Evolutionary conservation across 805 yeast species (phyloP), one percentile per base, ranked within the genome.

Genomic region (Metschnikowia gruessii): DNA sequence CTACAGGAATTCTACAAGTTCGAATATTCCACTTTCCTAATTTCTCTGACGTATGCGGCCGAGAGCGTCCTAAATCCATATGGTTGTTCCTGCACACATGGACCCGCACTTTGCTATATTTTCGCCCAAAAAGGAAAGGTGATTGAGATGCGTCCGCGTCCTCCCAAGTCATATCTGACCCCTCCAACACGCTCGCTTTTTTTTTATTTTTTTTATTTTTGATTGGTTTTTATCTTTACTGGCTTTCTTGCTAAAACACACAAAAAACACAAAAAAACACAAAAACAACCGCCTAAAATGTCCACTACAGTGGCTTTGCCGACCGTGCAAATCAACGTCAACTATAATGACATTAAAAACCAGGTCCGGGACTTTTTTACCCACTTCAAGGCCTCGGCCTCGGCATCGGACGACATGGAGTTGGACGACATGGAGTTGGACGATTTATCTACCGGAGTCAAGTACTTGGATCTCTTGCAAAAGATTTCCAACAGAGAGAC

Each of bases 401-500:
- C 15, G 11, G 24, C 24, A 5, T 21, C 24, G 24, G 46, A 43
- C 13, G 53, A 40, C 24, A 41, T 45, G 48, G 56, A 50, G 17
- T 32, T 40, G 26, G 46, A 43, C 12, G 53, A 40, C 22, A 41
- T 45, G 48, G 56, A 50, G 17, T 31, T 40, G 24, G 51, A 40
- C 30, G 52, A 40, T 8, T 10, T 21, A 19, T 4, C 43, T 19
- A 49, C 53, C 6, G 59, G 59, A 13, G 46, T 55, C 42, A 94
- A 94, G 64, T 94, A 94, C 68, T 70, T 85, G 82, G 72, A 70
- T 28, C 54, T 85, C 5, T 70, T 94, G 38, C 96, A 89, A 61
- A 72, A 81, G 54, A 77, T 94, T 28, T 90, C 97, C 49, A 89
- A 95, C 64, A 80, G 99, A 59, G 90, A 91, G 54, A 52, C 74